Evolutionary conservation across 495 filamentous ascomycete species (phyloP), one percentile per base, ranked within the genome.

Genomic region (Collariella sp.): DNA sequence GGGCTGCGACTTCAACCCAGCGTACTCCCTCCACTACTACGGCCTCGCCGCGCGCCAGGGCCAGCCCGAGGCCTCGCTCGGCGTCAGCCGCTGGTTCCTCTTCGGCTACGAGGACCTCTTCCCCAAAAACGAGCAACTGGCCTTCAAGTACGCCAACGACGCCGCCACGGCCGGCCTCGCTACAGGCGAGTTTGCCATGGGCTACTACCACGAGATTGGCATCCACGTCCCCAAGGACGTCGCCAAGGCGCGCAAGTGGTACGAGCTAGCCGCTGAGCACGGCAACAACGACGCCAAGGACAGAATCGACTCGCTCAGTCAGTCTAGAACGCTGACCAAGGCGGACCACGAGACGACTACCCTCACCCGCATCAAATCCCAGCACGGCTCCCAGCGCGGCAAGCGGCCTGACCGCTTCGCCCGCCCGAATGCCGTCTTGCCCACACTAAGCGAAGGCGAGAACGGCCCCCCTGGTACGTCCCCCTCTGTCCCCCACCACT

Each of bases 81-180:
- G 90, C 22, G 91, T 98, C 55, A 96, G 91, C 64, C 94, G 96
- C 70, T 98, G 93, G 93, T 97, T 97, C 70, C 76, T 98, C 23
- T 96, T 93, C 63, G 93, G 93, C 7, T 88, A 90, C 58, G 91
- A 97, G 64, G 82, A 82, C 22, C 76, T 90, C 6, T 96, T 98
- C 64, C 80, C 87, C 38, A 97, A 96, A 76, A 96, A 95, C 62
- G 94, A 98, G 69, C 84, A 87, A 58, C 73, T 97, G 10, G 94
- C 93, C 5, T 98, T 87, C 66, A 84, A 79, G 23, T 96, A 96
- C 64, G 94, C 94, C 22, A 82, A 89, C 51, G 80, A 89, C 42
- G 93, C 93, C 5, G 91, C 93, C 26, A 72, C 80, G 48, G 78
- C 80, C 31, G 86, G 88, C 22, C 79, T 97, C 39, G 77, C 89